Conservation (phyloP, 2,329 filamentous ascomycete species). For the Amylocarpus encephaloides region DNA sequence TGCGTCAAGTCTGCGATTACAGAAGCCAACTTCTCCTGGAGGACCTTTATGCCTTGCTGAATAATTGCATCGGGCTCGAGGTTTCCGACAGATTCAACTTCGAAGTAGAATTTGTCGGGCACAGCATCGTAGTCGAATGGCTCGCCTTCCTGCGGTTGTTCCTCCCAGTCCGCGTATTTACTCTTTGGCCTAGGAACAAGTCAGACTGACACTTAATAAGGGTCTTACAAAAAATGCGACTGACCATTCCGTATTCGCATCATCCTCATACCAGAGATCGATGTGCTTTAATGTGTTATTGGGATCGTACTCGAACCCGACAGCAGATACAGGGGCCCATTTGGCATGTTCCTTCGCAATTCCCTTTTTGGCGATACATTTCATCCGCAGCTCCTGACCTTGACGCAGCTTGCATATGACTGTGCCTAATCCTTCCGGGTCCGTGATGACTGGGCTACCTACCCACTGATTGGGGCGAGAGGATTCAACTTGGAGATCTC, state of each 20-base stretch:
- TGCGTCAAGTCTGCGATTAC: constrained; percentile 63
- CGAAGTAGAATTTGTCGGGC: constrained; percentile 82
- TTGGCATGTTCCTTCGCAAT: constrained; percentile 99
- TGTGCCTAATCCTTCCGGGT: constrained; percentile 73
- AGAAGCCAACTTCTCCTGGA: constrained; percentile 84
- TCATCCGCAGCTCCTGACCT: constrained; percentile 84
- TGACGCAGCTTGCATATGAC: constrained; percentile 86
- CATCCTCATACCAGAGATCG: constrained; percentile 91
- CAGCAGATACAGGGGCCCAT: constrained; percentile 87
- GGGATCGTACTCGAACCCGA: constrained; percentile 97
- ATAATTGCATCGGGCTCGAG: constrained; percentile 87
- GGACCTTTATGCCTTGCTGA: constrained; percentile 76
- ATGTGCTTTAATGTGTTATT: constrained; percentile 92
- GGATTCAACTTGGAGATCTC: constrained; percentile 71
- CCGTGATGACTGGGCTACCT: constrained; percentile 76
- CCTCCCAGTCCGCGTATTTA: constrained; percentile 74
- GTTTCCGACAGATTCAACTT: constrained; percentile 83
- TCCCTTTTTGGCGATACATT: constrained; percentile 93
- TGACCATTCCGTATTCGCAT: constrained; percentile 78
- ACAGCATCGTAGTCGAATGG: constrained; percentile 86
- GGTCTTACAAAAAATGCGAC: constrained; percentile 28
- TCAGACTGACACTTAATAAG: background rate
- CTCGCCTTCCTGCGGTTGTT: constrained; percentile 73
- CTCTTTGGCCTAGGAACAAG: constrained; percentile 62
- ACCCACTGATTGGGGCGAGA: constrained; percentile 66